These are phyloP conservation scores for Cyclotella cryptica DNA, from an alignment of 108 stramenopile genomes.

Conservation along the genomic window DNA sequence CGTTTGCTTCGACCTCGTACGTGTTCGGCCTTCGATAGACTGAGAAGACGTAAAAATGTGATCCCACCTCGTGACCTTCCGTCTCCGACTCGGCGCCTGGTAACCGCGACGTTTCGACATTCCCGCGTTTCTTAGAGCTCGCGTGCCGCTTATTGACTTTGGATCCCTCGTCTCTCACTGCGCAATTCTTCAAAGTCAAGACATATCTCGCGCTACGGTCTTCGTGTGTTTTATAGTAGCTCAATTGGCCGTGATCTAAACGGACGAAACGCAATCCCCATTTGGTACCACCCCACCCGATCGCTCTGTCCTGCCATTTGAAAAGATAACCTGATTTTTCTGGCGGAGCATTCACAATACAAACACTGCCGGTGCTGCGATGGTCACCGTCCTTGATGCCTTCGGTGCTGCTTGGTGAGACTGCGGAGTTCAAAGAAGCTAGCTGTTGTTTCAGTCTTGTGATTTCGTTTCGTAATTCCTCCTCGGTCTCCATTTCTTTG, in stretches of 20 bases:
- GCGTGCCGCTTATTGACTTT: slow-evolving; percentile 65
- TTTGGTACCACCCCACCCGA: slow-evolving; percentile 86
- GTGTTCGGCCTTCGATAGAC: slow-evolving; percentile 60
- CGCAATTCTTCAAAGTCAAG: slow-evolving; percentile 76
- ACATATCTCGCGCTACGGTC: slow-evolving; percentile 66
- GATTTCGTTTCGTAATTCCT: slow-evolving; percentile 19
- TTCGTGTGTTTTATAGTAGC: slow-evolving; percentile 68
- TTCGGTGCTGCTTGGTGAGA: not conserved
- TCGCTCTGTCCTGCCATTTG: slow-evolving; percentile 83
- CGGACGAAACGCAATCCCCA: slow-evolving; percentile 78
- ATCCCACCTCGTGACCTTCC: slow-evolving; percentile 58
- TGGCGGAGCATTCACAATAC: slow-evolving; percentile 11
- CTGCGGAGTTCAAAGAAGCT: not conserved
- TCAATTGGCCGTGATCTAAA: slow-evolving; percentile 66
- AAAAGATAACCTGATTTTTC: slow-evolving; percentile 70
- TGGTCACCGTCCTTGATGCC: not conserved
- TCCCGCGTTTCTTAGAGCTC: not conserved
- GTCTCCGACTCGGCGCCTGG: slow-evolving; percentile 11
- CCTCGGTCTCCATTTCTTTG: not conserved
- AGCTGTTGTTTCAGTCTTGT: slow-evolving; percentile 24
- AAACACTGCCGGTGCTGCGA: not conserved
- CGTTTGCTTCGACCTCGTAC: slow-evolving; percentile 6
- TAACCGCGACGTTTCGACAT: not conserved
- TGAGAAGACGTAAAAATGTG: slow-evolving; percentile 84
- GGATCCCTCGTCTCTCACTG: slow-evolving; percentile 82